Percentiles rank a stretch among this genome's conserved stretches.
Evolutionary conservation across 345 rosid genomes (phyloP).

Genomic region (Aurinia saxatilis): DNA sequence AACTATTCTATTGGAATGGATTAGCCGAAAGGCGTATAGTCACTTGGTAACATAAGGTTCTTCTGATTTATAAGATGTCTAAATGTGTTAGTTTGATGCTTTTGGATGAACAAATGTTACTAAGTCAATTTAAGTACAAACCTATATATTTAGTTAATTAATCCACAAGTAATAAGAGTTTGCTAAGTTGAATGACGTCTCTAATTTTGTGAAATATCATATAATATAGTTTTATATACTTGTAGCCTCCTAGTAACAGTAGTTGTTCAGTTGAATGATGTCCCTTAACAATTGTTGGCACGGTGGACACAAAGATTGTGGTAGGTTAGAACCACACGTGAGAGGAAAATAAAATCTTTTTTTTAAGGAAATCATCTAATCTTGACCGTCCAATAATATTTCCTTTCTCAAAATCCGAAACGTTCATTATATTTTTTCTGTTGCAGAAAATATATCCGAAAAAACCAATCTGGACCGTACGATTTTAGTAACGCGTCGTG

Average conservation of each 20-base stretch:
- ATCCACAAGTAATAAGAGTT: too few species aligned
- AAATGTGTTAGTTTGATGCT: too few species aligned
- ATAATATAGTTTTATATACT: too few species aligned
- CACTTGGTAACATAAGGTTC: too few species aligned
- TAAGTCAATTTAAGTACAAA: too few species aligned
- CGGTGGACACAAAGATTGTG: conserved; percentile 2
- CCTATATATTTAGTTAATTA: too few species aligned
- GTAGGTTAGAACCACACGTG: conserved; percentile 27
- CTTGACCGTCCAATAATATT: conserved; percentile 11
- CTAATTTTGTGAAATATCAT: too few species aligned
- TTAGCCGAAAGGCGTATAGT: too few species aligned
- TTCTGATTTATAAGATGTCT: too few species aligned
- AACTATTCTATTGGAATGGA: too few species aligned
- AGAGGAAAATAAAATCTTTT: background rate
- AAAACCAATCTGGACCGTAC: conserved; percentile 4
- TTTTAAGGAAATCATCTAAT: background rate
- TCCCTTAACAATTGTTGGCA: conserved; percentile 8
- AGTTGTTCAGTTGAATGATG: conserved; percentile 16
- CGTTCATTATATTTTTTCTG: conserved; percentile 23
- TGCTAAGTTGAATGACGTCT: too few species aligned
- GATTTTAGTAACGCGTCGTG: background rate
- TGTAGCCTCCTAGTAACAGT: background rate
- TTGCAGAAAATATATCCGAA: background rate
- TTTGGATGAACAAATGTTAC: too few species aligned
- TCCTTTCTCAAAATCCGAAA: background rate